Base-by-base conservation (phyloP, 768 basidiomycete genomes). In the Amanita jacksonii region DNA sequence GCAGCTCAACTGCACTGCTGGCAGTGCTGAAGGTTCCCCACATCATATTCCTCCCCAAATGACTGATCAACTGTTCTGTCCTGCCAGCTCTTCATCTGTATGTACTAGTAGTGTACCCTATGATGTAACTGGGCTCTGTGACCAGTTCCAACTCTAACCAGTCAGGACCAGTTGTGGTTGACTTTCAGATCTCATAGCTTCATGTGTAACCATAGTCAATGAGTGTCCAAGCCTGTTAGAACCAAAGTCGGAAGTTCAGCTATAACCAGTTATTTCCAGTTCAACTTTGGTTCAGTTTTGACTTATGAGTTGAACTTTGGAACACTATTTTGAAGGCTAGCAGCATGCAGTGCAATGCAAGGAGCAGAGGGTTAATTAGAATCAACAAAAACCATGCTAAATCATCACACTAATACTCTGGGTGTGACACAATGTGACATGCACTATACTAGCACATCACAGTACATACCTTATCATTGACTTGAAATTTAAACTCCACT, bases 371-470 rank as follows among this genome's bases (percentile, higher is more conserved):
- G 35, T n/a, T n/a, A n/a, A 18, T 36, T 16, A 36, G 12, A 36
- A 36, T 36, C 35, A 36, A 36, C 35, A 36, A 36, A 36, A 36
- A 15, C 20, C 35, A n/a, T n/a, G n/a, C n/a, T 36, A 36, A 36
- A 3, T 36, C 16, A 36, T 36, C 35, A 36, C 35, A 36, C 35
- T 36, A 36, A 3, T 36, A 18, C 15, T 16, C n/a, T 36, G 5
- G 35, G 35, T 19, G 35, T 19, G 35, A 36, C 35, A 19, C 35
- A 19, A 36, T 19, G 35, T 19, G 15, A 36, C 35, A 36, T 16
- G n/a, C n/a, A n/a, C n/a, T 13, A 30, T 13, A 30, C 28, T 30
- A 30, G 28, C 28, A 13, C 28, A 30, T 30, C 13, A 19, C 9
- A 16, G 15, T 10, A 36, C 35, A 36, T 36, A 36, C 20, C 35